Evolutionary conservation across 2,329 filamentous ascomycete species (phyloP).

Genomic region (Ceratocystis variospora): DNA sequence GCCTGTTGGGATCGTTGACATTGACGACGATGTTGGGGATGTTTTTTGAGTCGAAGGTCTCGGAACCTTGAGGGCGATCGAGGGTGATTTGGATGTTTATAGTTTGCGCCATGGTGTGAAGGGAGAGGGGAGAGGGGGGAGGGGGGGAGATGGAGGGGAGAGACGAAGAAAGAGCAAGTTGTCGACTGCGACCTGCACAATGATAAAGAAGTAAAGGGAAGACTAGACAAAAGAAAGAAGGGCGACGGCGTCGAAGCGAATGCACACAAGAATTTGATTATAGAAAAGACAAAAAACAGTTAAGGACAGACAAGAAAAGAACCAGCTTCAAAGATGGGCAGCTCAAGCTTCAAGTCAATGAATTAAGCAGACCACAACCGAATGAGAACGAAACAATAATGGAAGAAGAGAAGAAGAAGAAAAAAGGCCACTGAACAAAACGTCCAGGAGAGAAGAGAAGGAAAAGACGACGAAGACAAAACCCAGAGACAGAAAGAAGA

Average conservation of each 20-base stretch:
- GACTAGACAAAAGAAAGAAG: not conserved
- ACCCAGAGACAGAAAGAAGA: not conserved
- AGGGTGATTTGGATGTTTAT: conserved; percentile 15
- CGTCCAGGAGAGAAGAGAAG: too few relatives aligned
- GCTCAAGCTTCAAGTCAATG: not conserved
- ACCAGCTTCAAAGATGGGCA: conserved; percentile 1
- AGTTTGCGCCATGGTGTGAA: conserved; percentile 9
- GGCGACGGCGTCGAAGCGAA: not conserved
- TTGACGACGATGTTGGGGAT: conserved; percentile 13
- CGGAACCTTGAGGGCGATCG: conserved; percentile 4
- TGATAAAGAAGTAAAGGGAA: not conserved
- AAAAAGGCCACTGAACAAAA: not conserved
- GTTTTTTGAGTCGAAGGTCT: not conserved
- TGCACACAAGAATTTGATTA: not conserved
- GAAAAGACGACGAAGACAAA: not conserved
- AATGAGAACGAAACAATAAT: not conserved
- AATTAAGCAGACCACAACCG: not conserved
- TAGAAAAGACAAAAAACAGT: not conserved
- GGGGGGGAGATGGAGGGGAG: not conserved
- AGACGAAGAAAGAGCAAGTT: not conserved
- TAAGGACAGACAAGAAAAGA: not conserved
- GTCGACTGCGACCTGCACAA: not conserved
- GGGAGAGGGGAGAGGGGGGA: too few relatives aligned
- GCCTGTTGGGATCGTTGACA: conserved; percentile 3
- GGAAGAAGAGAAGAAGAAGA: not conserved